Percentiles rank a stretch among this genome's conserved stretches.
These are phyloP conservation scores for Miscanthus sacchariflorus DNA, from an alignment of 202 grass and related monocot genomes.

Conservation along the genomic window DNA sequence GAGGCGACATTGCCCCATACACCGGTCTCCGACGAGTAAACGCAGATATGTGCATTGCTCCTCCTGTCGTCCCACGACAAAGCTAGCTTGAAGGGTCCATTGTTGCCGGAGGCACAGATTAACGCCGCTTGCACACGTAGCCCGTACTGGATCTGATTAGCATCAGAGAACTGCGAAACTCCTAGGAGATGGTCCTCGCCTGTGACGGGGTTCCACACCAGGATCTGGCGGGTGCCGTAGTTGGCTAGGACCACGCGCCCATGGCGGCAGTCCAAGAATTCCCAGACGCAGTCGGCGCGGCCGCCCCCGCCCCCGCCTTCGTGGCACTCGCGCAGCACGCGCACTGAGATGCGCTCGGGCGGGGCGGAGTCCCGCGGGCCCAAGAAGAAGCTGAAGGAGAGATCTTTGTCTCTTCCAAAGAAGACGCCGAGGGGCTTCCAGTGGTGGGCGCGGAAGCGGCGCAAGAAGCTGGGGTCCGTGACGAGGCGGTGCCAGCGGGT, in stretches of 20 bases:
- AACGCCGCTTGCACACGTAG: background rate
- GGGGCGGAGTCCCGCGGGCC: background rate
- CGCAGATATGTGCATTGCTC: background rate
- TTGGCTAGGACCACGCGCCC: background rate
- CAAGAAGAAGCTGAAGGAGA: background rate
- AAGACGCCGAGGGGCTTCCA: background rate
- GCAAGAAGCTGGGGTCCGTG: background rate
- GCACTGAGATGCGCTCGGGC: background rate
- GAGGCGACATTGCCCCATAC: background rate
- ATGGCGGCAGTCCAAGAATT: background rate
- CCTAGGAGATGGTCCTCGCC: background rate
- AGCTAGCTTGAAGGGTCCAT: background rate
- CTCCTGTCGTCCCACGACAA: background rate
- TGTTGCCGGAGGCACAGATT: background rate
- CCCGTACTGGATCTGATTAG: fast-evolving
- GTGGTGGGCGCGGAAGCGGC: too few species aligned
- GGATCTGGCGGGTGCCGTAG: background rate
- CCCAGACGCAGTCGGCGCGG: background rate
- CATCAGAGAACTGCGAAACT: background rate
- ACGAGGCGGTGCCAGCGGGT: background rate
- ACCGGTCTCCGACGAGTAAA: background rate
- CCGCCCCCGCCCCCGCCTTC: too few species aligned
- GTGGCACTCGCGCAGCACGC: background rate
- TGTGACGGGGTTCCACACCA: background rate
- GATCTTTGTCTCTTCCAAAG: background rate